phyloP scores from a whole-genome alignment of 495 filamentous ascomycete genomes.

The Cercophora sp. region DNA sequence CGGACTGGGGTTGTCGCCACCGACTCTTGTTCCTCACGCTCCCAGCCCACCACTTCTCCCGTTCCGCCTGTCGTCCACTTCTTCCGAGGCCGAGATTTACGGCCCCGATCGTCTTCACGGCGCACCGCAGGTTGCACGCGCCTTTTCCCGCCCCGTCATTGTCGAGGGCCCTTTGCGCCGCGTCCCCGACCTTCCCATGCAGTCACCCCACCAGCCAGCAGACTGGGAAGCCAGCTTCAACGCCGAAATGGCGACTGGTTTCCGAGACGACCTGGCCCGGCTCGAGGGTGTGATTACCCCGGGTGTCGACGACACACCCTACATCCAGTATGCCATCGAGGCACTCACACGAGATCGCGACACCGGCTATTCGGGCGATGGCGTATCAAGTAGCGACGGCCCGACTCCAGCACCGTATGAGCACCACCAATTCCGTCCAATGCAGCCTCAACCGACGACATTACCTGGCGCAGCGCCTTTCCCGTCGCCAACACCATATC shows the following conservation, averaged over 20 bases:
- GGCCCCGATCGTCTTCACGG: constrained; percentile 32
- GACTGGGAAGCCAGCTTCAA: constrained; percentile 31
- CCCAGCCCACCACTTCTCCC: constrained; percentile 27
- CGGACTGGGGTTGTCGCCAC: constrained; percentile 16
- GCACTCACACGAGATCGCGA: constrained; percentile 37
- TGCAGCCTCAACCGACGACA: constrained; percentile 7
- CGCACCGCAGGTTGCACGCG: constrained; percentile 23
- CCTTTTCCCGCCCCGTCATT: constrained; percentile 29
- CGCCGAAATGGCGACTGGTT: constrained; percentile 29
- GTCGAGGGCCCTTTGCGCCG: constrained; percentile 24
- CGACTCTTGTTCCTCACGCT: constrained; percentile 29
- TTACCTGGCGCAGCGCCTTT: background rate
- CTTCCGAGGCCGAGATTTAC: constrained; percentile 33
- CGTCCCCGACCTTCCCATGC: constrained; percentile 16
- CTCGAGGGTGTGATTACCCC: constrained; percentile 45
- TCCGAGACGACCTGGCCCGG: constrained; percentile 41
- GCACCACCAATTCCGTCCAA: constrained; percentile 4
- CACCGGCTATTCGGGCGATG: constrained; percentile 25
- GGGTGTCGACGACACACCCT: constrained; percentile 45
- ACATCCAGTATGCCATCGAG: constrained; percentile 46
- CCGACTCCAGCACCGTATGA: background rate
- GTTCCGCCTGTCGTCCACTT: constrained; percentile 1
- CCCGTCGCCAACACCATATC: background rate
- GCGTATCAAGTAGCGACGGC: constrained; percentile 27
- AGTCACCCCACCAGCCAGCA: constrained; percentile 11